A percentile compares a stretch with the other conserved stretches of the same genome.
These are phyloP conservation scores for Psilocybe subaeruginosa DNA, from an alignment of 768 basidiomycete genomes.

Conservation along the genomic window DNA sequence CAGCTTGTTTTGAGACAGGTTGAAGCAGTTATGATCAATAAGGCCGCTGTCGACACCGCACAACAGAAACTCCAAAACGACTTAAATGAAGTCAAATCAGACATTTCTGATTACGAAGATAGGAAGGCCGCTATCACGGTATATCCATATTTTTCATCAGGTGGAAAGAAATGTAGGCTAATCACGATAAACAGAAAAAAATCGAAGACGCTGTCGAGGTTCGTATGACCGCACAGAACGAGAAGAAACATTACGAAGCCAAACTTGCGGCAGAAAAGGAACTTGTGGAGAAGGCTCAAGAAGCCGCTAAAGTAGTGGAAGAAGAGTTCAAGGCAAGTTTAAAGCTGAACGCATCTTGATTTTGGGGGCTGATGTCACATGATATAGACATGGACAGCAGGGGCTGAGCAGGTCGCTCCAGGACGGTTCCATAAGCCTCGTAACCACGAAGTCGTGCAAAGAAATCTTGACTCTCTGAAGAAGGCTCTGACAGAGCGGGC, in stretches of 20 bases:
- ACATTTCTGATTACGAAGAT: constrained; percentile 56
- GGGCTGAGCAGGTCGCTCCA: constrained; percentile 65
- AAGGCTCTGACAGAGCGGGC: constrained; percentile 69
- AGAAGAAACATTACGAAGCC: constrained; percentile 46
- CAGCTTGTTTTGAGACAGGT: constrained; percentile 50
- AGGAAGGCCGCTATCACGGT: constrained; percentile 47
- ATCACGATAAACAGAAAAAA: constrained; percentile 38
- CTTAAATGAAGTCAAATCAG: constrained; percentile 45
- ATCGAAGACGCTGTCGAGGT: constrained; percentile 50
- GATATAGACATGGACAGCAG: constrained; percentile 61
- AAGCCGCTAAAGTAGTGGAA: constrained; percentile 51
- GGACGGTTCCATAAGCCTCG: constrained; percentile 57
- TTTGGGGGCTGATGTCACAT: neutral
- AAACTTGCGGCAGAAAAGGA: constrained; percentile 57
- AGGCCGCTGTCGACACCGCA: constrained; percentile 46
- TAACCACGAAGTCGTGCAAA: constrained; percentile 55
- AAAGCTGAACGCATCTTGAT: neutral
- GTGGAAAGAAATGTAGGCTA: constrained; percentile 3
- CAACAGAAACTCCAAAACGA: constrained; percentile 47
- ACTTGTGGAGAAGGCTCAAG: constrained; percentile 47
- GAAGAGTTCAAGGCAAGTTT: constrained; percentile 59
- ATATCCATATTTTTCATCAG: constrained; percentile 15
- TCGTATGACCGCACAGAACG: constrained; percentile 54
- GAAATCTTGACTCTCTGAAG: constrained; percentile 64
- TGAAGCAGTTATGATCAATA: constrained; percentile 44